Conservation (phyloP, 2,329 filamentous ascomycete genomes). For the Claviceps monticola region DNA sequence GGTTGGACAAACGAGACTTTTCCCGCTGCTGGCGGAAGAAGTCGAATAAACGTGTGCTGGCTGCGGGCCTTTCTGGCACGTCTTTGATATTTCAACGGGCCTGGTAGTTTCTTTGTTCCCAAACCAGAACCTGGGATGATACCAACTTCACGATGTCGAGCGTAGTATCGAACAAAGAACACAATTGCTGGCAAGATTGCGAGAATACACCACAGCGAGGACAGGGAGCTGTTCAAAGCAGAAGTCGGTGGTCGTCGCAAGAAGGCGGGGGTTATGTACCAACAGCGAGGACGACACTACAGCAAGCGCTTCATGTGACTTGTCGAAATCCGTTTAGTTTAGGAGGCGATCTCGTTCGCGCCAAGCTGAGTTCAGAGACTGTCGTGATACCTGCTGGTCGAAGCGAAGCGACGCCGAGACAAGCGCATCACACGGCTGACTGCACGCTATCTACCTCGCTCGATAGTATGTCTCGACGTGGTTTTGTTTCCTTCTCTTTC, state of each 20-base stretch:
- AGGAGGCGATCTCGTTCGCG: conserved; percentile 2
- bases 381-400: background rate
- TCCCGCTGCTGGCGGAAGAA: background rate
- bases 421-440: background rate
- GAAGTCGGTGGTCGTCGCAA: background rate
- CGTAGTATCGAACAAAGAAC: background rate
- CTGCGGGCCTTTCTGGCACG: background rate
- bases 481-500: background rate
- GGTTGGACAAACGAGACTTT: background rate
- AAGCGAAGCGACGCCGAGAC: background rate
- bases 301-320: background rate
- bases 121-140: background rate
- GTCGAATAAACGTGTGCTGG: background rate
- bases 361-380: background rate
- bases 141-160: background rate
- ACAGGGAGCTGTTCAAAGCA: background rate
- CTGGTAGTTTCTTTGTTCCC: background rate
- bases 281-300: conserved; percentile 3
- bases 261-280: background rate
- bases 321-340: conserved; percentile 3
- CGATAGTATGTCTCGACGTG: background rate
- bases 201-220: background rate
- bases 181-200: background rate
- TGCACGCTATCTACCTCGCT: background rate
- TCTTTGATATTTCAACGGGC: background rate